Evolutionary conservation across 768 basidiomycete species (phyloP).

Genomic region (Boletus rubropictus): DNA sequence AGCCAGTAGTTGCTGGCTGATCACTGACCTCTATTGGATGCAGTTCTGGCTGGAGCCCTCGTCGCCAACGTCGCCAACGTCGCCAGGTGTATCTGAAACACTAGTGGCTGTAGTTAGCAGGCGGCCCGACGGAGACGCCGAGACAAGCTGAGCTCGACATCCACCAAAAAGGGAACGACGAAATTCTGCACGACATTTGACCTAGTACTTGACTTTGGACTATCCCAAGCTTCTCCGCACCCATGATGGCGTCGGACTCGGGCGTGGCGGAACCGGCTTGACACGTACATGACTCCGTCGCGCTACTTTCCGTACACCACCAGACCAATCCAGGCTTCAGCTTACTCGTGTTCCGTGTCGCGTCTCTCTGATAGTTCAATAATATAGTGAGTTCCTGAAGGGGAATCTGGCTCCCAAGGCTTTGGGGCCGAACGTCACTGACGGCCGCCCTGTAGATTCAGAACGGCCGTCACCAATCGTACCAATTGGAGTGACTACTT

Average conservation of each 20-base stretch:
- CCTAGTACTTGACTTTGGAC: no score
- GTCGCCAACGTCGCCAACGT: background rate
- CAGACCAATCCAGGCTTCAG: background rate
- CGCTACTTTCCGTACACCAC: background rate
- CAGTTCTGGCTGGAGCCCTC: background rate
- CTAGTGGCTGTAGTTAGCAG: background rate
- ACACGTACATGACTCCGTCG: background rate
- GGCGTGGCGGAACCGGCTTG: background rate
- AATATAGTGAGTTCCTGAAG: slow-evolving; percentile 11
- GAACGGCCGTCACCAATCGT: slow-evolving; percentile 22
- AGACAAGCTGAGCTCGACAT: background rate
- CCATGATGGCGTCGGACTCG: background rate
- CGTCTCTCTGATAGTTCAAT: slow-evolving; percentile 14
- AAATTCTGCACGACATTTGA: no score
- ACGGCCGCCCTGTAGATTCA: slow-evolving; percentile 14
- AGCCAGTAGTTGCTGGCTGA: background rate
- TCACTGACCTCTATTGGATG: slow-evolving; percentile 2
- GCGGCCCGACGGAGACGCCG: no score
- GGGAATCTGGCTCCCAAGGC: background rate
- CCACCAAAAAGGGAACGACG: background rate
- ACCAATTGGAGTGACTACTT: slow-evolving; percentile 12
- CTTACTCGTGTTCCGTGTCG: background rate
- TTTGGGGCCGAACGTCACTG: background rate
- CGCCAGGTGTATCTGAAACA: background rate
- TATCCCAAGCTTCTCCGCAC: no score